These are phyloP conservation scores for Extremus antarcticus DNA, from an alignment of 495 filamentous ascomycete species.

Conservation along the genomic window DNA sequence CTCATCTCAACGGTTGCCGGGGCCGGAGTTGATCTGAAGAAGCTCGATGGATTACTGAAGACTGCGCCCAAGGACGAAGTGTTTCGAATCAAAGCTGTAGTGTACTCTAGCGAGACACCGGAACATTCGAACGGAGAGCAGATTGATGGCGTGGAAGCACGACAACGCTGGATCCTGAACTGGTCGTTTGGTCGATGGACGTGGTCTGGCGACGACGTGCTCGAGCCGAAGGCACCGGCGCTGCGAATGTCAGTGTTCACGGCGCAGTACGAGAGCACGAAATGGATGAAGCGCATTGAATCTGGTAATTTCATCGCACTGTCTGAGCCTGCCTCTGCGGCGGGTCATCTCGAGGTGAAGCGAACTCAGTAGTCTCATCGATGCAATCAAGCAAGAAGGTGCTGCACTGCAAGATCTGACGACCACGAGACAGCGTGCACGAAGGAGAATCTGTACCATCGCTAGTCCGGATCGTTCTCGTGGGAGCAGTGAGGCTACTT, in stretches of 20 bases:
- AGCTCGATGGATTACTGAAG: slow-evolving; percentile 55
- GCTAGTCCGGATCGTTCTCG: no score
- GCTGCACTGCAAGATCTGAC: no score
- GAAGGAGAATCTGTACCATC: no score
- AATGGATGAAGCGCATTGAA: slow-evolving; percentile 82
- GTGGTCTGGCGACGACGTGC: slow-evolving; percentile 48
- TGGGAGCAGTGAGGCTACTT: no score
- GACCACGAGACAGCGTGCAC: no score
- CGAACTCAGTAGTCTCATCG: background rate
- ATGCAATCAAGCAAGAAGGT: no score
- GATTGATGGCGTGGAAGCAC: slow-evolving; percentile 12
- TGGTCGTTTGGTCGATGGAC: slow-evolving; percentile 98
- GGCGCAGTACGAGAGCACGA: slow-evolving; percentile 70
- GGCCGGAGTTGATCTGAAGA: slow-evolving; percentile 48
- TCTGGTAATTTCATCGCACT: slow-evolving; percentile 11
- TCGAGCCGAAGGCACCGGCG: slow-evolving; percentile 31
- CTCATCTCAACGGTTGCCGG: slow-evolving; percentile 36
- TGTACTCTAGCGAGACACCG: slow-evolving; percentile 49
- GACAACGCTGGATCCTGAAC: slow-evolving; percentile 68
- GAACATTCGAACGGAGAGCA: slow-evolving; percentile 44
- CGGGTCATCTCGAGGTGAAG: background rate
- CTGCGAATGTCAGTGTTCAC: slow-evolving; percentile 76
- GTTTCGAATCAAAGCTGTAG: slow-evolving; percentile 86
- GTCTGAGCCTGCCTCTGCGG: background rate
- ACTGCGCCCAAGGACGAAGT: slow-evolving; percentile 78